Conservation (phyloP, 2,329 filamentous ascomycete species). For the Nannizzia gypsea region DNA sequence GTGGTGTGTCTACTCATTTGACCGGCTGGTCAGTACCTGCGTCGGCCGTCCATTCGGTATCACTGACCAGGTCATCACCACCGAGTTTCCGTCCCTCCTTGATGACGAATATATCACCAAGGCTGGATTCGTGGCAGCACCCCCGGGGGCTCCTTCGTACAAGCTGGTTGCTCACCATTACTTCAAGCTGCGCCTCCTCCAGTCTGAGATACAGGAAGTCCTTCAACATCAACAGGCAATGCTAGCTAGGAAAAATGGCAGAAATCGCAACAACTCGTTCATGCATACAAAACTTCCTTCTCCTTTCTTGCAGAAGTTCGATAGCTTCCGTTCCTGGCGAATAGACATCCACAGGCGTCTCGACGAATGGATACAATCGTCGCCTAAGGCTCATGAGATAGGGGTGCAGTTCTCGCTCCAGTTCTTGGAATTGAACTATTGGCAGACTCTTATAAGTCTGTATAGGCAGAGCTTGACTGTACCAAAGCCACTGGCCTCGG, state of each 20-base stretch:
- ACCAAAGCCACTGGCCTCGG: constrained; percentile 69
- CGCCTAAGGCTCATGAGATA: constrained; percentile 64
- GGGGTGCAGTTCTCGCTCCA: constrained; percentile 82
- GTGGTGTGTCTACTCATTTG: constrained; percentile 96
- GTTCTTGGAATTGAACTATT: constrained; percentile 91
- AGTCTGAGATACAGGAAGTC: constrained; percentile 91
- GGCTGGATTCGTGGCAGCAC: constrained; percentile 55
- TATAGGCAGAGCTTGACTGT: constrained; percentile 85
- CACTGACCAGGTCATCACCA: constrained; percentile 92
- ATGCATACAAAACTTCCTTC: constrained; percentile 71
- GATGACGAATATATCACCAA: constrained; percentile 83
- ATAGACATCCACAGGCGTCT: constrained; percentile 74
- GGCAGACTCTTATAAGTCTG: constrained; percentile 92
- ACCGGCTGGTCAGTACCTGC: constrained; percentile 87
- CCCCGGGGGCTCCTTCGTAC: constrained; percentile 58
- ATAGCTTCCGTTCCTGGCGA: constrained; percentile 79
- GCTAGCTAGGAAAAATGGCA: constrained; percentile 54
- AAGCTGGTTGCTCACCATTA: constrained; percentile 89
- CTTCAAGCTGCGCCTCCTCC: constrained; percentile 72
- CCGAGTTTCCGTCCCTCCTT: constrained; percentile 78
- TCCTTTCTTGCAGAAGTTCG: constrained; percentile 71
- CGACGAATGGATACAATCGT: constrained; percentile 73
- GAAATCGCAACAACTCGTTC: constrained; percentile 50
- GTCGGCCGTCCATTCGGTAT: constrained; percentile 89
- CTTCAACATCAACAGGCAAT: constrained; percentile 85